Conservation (phyloP, 176 grass and related monocot species). For the Paspalum notatum region DNA sequence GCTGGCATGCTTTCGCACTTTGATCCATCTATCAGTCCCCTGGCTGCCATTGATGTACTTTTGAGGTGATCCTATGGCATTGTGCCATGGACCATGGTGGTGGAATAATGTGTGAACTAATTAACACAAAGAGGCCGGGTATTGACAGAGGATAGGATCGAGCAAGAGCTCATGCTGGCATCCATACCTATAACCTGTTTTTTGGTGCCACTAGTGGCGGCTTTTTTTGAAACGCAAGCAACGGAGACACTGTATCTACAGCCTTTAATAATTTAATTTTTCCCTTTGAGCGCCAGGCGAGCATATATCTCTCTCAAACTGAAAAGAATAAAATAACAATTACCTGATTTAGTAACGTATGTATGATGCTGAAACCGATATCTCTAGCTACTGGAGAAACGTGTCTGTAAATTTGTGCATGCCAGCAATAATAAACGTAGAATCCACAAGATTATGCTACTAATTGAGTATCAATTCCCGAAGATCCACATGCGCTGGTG, state of each 20-base stretch:
- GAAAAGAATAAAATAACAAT: background rate
- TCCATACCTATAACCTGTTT: background rate
- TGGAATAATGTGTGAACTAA: conserved; percentile 36
- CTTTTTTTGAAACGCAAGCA: background rate
- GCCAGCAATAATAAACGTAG: conserved; percentile 11
- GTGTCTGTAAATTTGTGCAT: conserved; percentile 1
- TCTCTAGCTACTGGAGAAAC: background rate
- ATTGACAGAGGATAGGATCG: background rate
- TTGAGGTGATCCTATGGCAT: conserved; percentile 8
- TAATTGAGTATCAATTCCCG: background rate
- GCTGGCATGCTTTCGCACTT: background rate
- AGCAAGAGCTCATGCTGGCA: background rate
- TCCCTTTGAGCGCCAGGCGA: background rate
- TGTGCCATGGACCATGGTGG: background rate
- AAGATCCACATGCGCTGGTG: conserved; percentile 3
- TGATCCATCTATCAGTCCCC: background rate
- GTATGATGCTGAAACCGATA: conserved; percentile 9
- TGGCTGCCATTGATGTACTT: conserved; percentile 16
- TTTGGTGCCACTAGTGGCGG: background rate
- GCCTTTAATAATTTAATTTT: background rate
- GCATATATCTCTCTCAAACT: background rate
- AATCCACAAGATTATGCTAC: background rate
- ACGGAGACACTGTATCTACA: background rate
- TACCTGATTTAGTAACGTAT: background rate
- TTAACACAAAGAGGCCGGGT: background rate